Percentiles rank a stretch among this genome's conserved stretches.
Conservation (phyloP, 2,329 filamentous ascomycete species). For the Fusarium continuum region DNA sequence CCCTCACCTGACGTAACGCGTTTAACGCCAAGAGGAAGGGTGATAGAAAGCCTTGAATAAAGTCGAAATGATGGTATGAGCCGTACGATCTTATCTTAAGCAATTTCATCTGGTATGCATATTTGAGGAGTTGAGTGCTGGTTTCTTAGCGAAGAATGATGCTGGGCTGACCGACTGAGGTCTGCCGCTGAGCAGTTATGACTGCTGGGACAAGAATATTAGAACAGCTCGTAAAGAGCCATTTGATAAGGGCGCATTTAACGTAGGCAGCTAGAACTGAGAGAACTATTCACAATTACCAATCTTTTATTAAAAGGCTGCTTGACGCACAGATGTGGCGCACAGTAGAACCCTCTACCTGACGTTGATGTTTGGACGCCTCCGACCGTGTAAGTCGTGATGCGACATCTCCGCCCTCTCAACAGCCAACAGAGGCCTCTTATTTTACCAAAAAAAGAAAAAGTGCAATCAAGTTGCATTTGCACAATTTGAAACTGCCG, state of each 20-base stretch:
- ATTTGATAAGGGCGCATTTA: background rate
- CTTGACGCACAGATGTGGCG: background rate
- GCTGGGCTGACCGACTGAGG: background rate
- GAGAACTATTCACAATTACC: background rate
- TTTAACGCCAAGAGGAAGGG: background rate
- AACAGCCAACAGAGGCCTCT: background rate
- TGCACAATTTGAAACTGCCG: background rate
- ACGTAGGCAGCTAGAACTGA: background rate
- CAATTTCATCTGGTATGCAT: no score
- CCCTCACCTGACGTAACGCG: constrained; percentile 37
- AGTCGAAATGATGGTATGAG: background rate
- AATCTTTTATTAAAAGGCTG: background rate
- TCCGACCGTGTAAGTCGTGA: constrained; percentile 44
- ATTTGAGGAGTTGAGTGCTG: background rate
- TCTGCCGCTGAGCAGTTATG: background rate
- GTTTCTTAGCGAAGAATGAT: background rate
- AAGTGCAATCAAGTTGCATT: constrained; percentile 10
- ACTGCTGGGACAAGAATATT: background rate
- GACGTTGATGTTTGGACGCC: constrained; percentile 31
- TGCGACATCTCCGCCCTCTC: constrained; percentile 13
- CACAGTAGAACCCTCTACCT: background rate
- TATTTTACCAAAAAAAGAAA: constrained; percentile 30
- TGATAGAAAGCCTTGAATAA: background rate
- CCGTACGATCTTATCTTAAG: rapidly evolving
- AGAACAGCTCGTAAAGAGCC: background rate